Evolutionary conservation across 768 basidiomycete species (phyloP), one percentile per base, ranked within the genome.

Genomic region (Strobilomyces echinocephalus): DNA sequence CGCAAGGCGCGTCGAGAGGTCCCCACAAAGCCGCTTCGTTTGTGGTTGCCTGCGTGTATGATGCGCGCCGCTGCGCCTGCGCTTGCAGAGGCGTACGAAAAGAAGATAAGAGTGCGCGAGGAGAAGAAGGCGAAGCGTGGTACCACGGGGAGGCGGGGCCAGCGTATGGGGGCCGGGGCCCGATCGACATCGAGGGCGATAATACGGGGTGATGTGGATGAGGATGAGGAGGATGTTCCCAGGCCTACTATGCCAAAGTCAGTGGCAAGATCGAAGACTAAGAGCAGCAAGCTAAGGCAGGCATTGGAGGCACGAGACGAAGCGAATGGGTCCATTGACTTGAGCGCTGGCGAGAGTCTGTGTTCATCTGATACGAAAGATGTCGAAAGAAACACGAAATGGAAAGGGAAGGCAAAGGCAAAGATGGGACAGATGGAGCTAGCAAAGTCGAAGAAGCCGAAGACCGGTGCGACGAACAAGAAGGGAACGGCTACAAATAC

Each of bases 21-120:
- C 5, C 84, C 85, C 0, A 69, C 73, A n/a, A 76, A 73, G 45
- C 79, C 79, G 50, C 66, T 85, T 46, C 77, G 86, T 14, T 65
- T 92, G 11, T 95, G 92, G 92, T 79, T 93, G 69, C 88, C 92
- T 0, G 90, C 87, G 21, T 84, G 78, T 49, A 85, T 95, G 76
- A 79, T 94, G 11, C 69, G 74, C 12, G 67, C 82, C 31, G 89
- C 80, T 2, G 85, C 83, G 54, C 87, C 90, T 9, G 69, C 71
- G 4, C 64, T 95, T 21, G 85, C 86, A 5, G 69, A 78, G 40
- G 77, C 77, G 16, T 93, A 77, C 57, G 82, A 89, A 53, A 77
- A 73, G 11, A 88, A 83, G 59, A 66, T 67, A 36, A 72, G 68
- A 36, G 82, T 67, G 80, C 83, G 63, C 63, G 72, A 16, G 71